Conservation (phyloP, 805 yeast species). For the Saturnispora dispora region DNA sequence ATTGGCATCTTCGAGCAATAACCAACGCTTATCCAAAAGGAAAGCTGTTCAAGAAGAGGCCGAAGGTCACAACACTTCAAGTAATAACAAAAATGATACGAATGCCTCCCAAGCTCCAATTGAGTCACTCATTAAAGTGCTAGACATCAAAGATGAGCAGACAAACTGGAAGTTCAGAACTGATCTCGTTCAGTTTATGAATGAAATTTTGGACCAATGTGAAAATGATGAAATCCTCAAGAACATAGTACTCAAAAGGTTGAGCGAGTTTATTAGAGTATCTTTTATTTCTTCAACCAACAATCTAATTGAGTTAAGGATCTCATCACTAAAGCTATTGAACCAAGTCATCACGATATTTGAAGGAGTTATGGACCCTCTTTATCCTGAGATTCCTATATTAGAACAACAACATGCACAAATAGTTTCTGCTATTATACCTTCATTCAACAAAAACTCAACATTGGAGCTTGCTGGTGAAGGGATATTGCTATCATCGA, state of each 20-base stretch:
- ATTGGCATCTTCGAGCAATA: background rate
- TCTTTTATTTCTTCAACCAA: constrained; percentile 80
- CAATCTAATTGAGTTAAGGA: constrained; percentile 47
- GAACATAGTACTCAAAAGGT: constrained; percentile 33
- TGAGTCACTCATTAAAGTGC: constrained; percentile 13
- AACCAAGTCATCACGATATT: constrained; percentile 52
- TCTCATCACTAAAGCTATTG: constrained; percentile 58
- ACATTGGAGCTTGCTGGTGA: constrained; percentile 64
- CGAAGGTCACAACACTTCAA: background rate
- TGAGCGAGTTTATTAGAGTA: constrained; percentile 62
- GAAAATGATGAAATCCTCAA: constrained; percentile 31
- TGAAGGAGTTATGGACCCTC: constrained; percentile 58
- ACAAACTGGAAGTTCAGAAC: constrained; percentile 49
- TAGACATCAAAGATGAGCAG: constrained; percentile 41
- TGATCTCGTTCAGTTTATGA: constrained; percentile 38
- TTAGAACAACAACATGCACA: constrained; percentile 93
- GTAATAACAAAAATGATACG: background rate
- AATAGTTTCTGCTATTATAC: constrained; percentile 79
- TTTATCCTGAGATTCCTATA: constrained; percentile 59
- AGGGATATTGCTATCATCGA: constrained; percentile 72
- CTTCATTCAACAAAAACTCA: constrained; percentile 70
- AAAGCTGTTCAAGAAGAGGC: constrained; percentile 6
- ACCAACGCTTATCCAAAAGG: constrained; percentile 1
- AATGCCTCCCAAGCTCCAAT: constrained; percentile 4
- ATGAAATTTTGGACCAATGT: constrained; percentile 34